These are phyloP conservation scores for Furcasterigmium sp. DNA, from an alignment of 2,329 filamentous ascomycete species.

Conservation along the genomic window DNA sequence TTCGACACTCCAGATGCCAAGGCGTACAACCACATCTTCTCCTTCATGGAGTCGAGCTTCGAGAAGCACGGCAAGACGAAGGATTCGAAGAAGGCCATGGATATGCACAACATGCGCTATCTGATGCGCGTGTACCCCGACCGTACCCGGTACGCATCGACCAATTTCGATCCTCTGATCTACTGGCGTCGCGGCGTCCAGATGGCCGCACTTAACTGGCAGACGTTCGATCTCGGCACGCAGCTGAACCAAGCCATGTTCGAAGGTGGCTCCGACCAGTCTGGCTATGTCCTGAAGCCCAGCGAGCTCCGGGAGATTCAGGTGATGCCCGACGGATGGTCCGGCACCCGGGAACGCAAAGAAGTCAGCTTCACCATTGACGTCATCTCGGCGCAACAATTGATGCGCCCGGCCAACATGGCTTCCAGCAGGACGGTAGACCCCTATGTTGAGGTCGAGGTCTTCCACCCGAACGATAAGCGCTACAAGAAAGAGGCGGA, in stretches of 20 bases:
- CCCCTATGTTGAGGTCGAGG: constrained; percentile 90
- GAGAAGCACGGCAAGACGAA: constrained; percentile 71
- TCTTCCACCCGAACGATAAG: constrained; percentile 92
- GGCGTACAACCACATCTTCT: constrained; percentile 90
- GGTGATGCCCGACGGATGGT: constrained; percentile 46
- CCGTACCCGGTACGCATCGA: constrained; percentile 73
- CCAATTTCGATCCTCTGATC: constrained; percentile 89
- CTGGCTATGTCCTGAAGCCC: constrained; percentile 92
- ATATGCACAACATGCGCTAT: constrained; percentile 86
- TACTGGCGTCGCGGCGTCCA: constrained; percentile 96
- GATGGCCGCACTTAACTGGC: constrained; percentile 98
- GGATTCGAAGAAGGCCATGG: constrained; percentile 71
- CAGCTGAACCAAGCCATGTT: constrained; percentile 99
- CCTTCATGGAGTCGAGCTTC: constrained; percentile 87
- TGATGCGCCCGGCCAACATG: constrained; percentile 75
- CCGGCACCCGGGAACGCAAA: constrained; percentile 70
- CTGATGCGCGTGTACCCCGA: constrained; percentile 94
- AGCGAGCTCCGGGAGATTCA: constrained; percentile 72
- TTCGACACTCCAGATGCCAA: constrained; percentile 76
- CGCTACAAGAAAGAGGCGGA: constrained; percentile 77
- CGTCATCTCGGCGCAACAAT: constrained; percentile 88
- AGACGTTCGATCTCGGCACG: constrained; percentile 93
- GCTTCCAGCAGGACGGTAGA: constrained; percentile 73
- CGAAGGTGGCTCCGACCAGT: constrained; percentile 76
- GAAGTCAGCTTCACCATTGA: constrained; percentile 81